phyloP scores from a whole-genome alignment of 1,139 yeast species.

The Suhomyces kunorum region DNA sequence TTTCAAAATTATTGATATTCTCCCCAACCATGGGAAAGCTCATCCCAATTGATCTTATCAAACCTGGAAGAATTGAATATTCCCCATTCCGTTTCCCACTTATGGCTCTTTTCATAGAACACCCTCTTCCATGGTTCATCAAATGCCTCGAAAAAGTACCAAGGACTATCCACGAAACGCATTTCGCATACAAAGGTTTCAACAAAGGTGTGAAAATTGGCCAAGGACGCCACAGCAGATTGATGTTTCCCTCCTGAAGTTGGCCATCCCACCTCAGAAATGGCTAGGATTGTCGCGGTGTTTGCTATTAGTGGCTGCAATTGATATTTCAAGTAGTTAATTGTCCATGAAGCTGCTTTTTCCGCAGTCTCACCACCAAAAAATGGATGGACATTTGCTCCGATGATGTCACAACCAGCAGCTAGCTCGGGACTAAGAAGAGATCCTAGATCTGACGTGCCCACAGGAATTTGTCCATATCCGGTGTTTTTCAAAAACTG shows the following conservation, averaged over 20 bases:
- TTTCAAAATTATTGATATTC: background rate
- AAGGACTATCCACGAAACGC: constrained; percentile 38
- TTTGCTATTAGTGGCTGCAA: constrained; percentile 31
- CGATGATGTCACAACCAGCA: constrained; percentile 53
- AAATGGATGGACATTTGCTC: constrained; percentile 70
- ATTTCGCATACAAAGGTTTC: constrained; percentile 55
- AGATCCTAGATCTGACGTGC: constrained; percentile 59
- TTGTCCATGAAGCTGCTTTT: constrained; percentile 56
- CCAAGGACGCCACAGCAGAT: constrained; percentile 47
- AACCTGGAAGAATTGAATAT: constrained; percentile 52
- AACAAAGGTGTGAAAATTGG: constrained; percentile 49
- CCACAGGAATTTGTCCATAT: constrained; percentile 46
- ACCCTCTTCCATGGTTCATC: constrained; percentile 71
- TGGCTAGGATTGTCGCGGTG: constrained; percentile 34
- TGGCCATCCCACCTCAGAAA: constrained; percentile 77
- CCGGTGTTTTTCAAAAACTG: constrained; percentile 36
- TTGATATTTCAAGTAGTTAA: constrained; percentile 49
- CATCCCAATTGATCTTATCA: constrained; percentile 12
- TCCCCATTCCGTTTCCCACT: constrained; percentile 78
- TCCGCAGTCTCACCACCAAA: constrained; percentile 58
- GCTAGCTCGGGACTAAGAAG: constrained; percentile 37
- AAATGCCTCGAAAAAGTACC: constrained; percentile 71
- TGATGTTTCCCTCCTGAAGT: constrained; percentile 55
- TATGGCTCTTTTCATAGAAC: constrained; percentile 47
- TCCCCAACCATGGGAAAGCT: background rate